Evolutionary conservation across 1,284 basidiomycete genomes (phyloP), one percentile per base, ranked within the genome.

Genomic region (Ganoderma sinense): DNA sequence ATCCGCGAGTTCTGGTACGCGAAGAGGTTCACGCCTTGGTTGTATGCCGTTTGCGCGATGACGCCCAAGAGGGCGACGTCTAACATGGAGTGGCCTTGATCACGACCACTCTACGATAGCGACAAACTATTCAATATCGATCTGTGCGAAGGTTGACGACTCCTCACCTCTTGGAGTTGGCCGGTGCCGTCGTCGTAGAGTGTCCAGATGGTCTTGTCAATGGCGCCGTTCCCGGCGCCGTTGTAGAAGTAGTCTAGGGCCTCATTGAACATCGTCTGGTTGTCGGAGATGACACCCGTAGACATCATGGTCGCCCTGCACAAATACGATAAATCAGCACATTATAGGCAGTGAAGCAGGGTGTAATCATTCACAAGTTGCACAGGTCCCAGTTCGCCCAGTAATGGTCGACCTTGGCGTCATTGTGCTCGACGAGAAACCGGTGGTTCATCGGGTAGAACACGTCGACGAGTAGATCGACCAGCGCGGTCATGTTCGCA

Each of bases 361-460:
- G 29, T 31, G 14, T 43, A 18, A n/a, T 5, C 18, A 58, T 60
- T 4, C 33, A 67, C 65, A 67, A 31, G 59, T 67, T 67, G 60
- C 65, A 67, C 33, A 67, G 65, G 36, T 67, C 65, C 60, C 65
- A 67, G 23, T 67, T 67, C 14, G 65, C 65, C 65, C 65, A 67
- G 51, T 67, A 67, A 48, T 67, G 65, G 48, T 66, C 65, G 36
- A 66, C 33, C n/a, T 23, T 31, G 14, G 65, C 59, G 36, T 40
- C 65, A 59, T 66, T 62, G 65, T 66, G 65, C 23, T 61, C 36
- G 33, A 62, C 48, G 65, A 66, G 10, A 48, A 66, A 66, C 58
- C 45, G 45, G 39, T 67, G 65, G 48, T 67, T 67, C 65, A 67
- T 67, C 59, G 65, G 65, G 51, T 67, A 67, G 60, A 67, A 67